Evolutionary conservation across 352 stramenopile species (phyloP).

Genomic region (Pythium aquatile): DNA sequence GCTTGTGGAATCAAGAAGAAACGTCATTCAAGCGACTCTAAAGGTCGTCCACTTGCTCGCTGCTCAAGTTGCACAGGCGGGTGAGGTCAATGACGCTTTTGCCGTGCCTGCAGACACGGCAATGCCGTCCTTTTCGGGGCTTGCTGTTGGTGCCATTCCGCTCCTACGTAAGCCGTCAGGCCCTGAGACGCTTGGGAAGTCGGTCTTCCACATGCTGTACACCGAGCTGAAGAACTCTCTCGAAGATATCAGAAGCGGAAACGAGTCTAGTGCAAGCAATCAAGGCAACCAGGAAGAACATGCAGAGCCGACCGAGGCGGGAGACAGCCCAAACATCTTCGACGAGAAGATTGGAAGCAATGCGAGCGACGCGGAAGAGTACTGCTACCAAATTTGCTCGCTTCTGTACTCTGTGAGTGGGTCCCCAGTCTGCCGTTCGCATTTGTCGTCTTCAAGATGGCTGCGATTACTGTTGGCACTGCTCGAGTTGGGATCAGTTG

Average conservation of each 20-base stretch:
- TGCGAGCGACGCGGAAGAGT: conserved; percentile 69
- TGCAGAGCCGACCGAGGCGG: conserved; percentile 34
- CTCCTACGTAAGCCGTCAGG: conserved; percentile 81
- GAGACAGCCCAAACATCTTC: conserved; percentile 17
- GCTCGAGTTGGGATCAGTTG: conserved; percentile 64
- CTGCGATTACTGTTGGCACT: conserved; percentile 79
- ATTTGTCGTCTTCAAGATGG: conserved; percentile 83
- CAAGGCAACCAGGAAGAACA: conserved; percentile 4
- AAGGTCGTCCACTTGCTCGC: conserved; percentile 88
- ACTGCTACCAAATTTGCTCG: conserved; percentile 89
- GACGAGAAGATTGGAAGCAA: conserved; percentile 11
- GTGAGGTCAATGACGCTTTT: conserved; percentile 60
- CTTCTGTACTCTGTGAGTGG: conserved; percentile 87
- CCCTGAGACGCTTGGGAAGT: conserved; percentile 86
- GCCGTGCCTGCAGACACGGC: conserved; percentile 52
- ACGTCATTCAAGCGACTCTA: conserved; percentile 83
- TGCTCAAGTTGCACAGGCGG: conserved; percentile 83
- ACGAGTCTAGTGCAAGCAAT: neutral
- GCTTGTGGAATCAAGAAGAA: conserved; percentile 52
- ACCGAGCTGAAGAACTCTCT: conserved; percentile 87
- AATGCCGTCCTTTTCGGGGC: conserved; percentile 32
- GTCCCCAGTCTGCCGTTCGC: conserved; percentile 72
- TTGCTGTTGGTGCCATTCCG: conserved; percentile 67
- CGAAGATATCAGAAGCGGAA: conserved; percentile 56
- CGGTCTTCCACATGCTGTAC: conserved; percentile 90